These are phyloP conservation scores for Diaporthe citrichinensis DNA, from an alignment of 2,329 filamentous ascomycete species.

Conservation along the genomic window DNA sequence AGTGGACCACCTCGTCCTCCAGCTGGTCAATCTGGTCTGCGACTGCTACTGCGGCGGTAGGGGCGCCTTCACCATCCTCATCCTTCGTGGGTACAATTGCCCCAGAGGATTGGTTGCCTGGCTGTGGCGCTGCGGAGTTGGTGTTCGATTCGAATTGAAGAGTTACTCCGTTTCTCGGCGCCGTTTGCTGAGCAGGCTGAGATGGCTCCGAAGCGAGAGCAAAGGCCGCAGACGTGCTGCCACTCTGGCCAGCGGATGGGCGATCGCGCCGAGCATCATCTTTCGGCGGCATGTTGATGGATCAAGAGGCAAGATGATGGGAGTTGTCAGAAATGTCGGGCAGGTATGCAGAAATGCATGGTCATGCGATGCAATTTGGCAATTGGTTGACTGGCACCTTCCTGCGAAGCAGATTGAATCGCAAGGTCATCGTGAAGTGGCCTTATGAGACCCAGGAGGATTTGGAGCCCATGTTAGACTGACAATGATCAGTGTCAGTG, in stretches of 20 bases:
- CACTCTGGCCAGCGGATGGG: neutral
- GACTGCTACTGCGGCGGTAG: neutral
- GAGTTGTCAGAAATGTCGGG: neutral
- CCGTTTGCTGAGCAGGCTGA: neutral
- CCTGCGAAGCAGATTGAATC: neutral
- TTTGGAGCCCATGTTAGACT: neutral
- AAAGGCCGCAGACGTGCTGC: conserved; percentile 3
- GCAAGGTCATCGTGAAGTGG: neutral
- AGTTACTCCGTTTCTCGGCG: neutral
- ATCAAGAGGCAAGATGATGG: neutral
- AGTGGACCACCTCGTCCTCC: conserved; percentile 29
- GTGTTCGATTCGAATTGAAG: too few species aligned
- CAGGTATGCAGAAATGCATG: neutral
- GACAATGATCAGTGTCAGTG: neutral
- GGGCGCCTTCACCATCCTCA: neutral
- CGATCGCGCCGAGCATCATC: neutral
- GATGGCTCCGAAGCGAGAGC: neutral
- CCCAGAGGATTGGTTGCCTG: too few species aligned
- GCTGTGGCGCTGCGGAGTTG: too few species aligned
- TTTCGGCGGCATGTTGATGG: neutral
- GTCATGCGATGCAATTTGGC: neutral
- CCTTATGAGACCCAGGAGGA: neutral
- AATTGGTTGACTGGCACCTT: neutral
- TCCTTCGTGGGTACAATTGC: neutral
- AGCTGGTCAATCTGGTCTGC: conserved; percentile 15